A percentile compares a stretch with the other conserved stretches of the same genome.
Conservation (phyloP, 108 stramenopile species). For the Skeletonema potamos region DNA sequence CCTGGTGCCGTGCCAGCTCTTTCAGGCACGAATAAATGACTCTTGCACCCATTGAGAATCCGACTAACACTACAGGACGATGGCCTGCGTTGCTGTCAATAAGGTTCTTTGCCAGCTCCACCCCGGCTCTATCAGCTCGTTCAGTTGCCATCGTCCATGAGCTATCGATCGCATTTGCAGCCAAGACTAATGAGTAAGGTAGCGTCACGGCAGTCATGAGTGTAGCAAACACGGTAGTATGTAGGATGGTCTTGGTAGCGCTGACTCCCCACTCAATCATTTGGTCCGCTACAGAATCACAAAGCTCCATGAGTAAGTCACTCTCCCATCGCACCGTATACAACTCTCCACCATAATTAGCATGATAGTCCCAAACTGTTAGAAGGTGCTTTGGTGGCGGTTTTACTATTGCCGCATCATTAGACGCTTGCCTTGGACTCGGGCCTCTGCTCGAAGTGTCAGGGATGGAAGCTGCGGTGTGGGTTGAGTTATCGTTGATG, state of each 20-base stretch:
- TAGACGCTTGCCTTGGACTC: background rate
- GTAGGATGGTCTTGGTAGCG: slow-evolving; percentile 72
- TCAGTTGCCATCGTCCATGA: slow-evolving; percentile 91
- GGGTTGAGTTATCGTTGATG: slow-evolving; percentile 23
- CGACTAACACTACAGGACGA: slow-evolving; percentile 91
- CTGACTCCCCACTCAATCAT: slow-evolving; percentile 73
- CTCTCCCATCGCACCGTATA: slow-evolving; percentile 86
- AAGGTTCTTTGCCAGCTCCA: slow-evolving; percentile 86
- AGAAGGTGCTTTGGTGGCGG: slow-evolving; percentile 61
- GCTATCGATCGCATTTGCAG: slow-evolving; percentile 86
- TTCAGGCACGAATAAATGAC: slow-evolving; percentile 93
- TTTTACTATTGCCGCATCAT: slow-evolving; percentile 12
- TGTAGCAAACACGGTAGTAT: slow-evolving; percentile 77
- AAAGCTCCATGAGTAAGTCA: slow-evolving; percentile 68
- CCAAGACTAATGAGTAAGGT: slow-evolving; percentile 74
- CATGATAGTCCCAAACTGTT: slow-evolving; percentile 80
- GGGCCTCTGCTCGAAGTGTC: slow-evolving; percentile 5
- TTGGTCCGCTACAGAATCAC: slow-evolving; percentile 75
- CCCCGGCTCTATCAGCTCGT: slow-evolving; percentile 88
- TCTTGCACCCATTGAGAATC: slow-evolving; percentile 95
- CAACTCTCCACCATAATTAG: slow-evolving; percentile 77
- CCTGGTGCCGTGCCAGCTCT: slow-evolving; percentile 84
- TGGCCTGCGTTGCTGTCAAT: slow-evolving; percentile 81
- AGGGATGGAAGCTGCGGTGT: slow-evolving; percentile 10
- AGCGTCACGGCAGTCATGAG: slow-evolving; percentile 76